A percentile compares a stretch with the other conserved stretches of the same genome.
Conservation (phyloP, 257 asterid genomes). For the Verbascum thapsus region DNA sequence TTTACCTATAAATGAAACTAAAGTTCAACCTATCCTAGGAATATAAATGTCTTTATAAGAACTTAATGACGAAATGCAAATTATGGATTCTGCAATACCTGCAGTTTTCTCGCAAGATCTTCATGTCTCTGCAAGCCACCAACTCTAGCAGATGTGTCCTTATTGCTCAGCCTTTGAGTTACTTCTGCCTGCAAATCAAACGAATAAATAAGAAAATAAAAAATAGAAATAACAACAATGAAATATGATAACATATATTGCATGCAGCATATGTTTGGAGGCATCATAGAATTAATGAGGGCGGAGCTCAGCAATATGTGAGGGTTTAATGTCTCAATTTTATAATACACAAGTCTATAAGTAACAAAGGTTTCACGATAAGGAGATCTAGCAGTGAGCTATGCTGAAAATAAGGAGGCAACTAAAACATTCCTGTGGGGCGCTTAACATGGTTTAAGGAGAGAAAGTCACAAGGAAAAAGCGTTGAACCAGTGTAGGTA, state of each 20-base stretch:
- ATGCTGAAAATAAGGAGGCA: neutral
- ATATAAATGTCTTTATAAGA: neutral
- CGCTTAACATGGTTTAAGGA: neutral
- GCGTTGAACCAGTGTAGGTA: neutral
- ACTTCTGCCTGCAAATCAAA: slow-evolving; percentile 65
- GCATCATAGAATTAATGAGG: neutral
- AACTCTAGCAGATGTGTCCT: slow-evolving; percentile 44
- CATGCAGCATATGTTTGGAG: too few relatives aligned
- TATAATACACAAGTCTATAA: neutral
- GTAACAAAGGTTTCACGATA: neutral
- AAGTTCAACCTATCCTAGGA: neutral
- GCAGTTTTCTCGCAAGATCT: slow-evolving; percentile 81
- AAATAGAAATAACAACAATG: neutral
- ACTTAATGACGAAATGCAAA: neutral
- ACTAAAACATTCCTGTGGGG: neutral
- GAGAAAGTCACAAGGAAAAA: neutral
- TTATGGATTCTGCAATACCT: slow-evolving; percentile 42
- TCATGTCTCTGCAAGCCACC: slow-evolving; percentile 70
- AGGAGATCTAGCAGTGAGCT: neutral
- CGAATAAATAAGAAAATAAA: neutral
- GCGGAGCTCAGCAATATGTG: neutral
- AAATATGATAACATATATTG: neutral
- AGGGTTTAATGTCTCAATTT: neutral
- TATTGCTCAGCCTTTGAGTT: slow-evolving; percentile 74
- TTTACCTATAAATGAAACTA: neutral